A percentile compares a stretch with the other conserved stretches of the same genome.
Conservation (phyloP, 2,329 filamentous ascomycete species). For the Corynespora cassiicola region DNA sequence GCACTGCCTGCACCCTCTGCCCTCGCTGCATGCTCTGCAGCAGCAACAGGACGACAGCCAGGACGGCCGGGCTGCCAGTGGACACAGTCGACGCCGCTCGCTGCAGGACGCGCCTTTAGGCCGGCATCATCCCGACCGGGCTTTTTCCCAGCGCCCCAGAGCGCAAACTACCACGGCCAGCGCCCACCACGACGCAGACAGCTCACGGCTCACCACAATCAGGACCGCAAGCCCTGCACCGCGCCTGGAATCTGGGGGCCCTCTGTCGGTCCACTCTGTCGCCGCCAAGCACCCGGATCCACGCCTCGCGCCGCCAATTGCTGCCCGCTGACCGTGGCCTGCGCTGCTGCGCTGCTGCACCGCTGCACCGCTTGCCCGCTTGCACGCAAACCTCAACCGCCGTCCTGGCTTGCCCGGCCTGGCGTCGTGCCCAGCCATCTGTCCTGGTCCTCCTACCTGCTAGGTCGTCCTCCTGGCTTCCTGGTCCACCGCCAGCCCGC, state of each 20-base stretch:
- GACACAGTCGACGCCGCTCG: too few relatives aligned
- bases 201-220: conserved; percentile 22
- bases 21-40: too few relatives aligned
- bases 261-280: conserved; percentile 17
- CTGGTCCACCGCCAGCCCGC: too few relatives aligned
- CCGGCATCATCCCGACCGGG: conserved; percentile 26
- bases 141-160: conserved; percentile 4
- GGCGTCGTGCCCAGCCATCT: conserved; percentile 27
- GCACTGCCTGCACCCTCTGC: too few relatives aligned
- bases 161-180: too few relatives aligned
- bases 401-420: not conserved
- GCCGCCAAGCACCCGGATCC: conserved; percentile 36
- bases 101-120: conserved; percentile 29
- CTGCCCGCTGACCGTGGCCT: conserved; percentile 9
- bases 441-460: too few relatives aligned
- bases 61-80: too few relatives aligned
- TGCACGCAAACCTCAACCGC: conserved; percentile 1
- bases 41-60: too few relatives aligned
- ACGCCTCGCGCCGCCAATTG: conserved; percentile 26
- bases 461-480: too few relatives aligned
- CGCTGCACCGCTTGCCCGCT: too few relatives aligned
- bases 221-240: conserved; percentile 22
- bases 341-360: not conserved
- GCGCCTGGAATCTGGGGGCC: conserved; percentile 20
- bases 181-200: conserved; percentile 19